These are phyloP conservation scores for Penicillium goetzii DNA, from an alignment of 495 filamentous ascomycete genomes.

Conservation along the genomic window DNA sequence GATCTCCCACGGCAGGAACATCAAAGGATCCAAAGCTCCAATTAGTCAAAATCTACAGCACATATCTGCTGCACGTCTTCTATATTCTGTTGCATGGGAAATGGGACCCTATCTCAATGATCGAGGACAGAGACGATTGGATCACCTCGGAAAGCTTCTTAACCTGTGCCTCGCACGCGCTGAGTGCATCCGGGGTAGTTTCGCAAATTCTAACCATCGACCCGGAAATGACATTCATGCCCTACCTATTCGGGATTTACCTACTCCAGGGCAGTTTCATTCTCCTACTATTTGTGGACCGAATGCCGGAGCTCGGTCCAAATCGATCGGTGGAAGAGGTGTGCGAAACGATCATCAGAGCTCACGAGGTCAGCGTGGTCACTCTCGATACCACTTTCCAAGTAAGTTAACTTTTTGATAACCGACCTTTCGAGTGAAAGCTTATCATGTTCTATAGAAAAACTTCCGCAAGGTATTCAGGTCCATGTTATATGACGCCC, in stretches of 20 bases:
- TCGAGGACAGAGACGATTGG: constrained; percentile 62
- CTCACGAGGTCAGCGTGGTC: constrained; percentile 62
- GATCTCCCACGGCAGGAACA: background rate
- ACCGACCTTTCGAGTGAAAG: background rate
- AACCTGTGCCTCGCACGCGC: constrained; percentile 55
- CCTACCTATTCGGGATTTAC: constrained; percentile 65
- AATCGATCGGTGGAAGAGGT: constrained; percentile 55
- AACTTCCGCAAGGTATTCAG: constrained; percentile 28
- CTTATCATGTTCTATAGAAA: constrained; percentile 15
- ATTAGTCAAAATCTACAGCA: constrained; percentile 33
- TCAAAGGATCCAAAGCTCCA: constrained; percentile 13
- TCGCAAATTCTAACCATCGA: constrained; percentile 57
- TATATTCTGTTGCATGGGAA: constrained; percentile 61
- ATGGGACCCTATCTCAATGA: constrained; percentile 62
- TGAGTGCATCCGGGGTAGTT: constrained; percentile 58
- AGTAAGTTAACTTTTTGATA: constrained; percentile 32
- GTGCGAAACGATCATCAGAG: constrained; percentile 61
- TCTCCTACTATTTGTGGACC: constrained; percentile 58
- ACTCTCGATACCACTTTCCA: constrained; percentile 65
- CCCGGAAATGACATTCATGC: constrained; percentile 62
- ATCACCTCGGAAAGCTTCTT: constrained; percentile 58
- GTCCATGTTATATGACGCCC: constrained; percentile 28
- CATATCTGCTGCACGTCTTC: constrained; percentile 61
- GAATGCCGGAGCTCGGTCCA: constrained; percentile 56
- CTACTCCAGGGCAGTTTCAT: constrained; percentile 62